Conservation (phyloP, 2,329 filamentous ascomycete species). For the Apiospora malaysiana region DNA sequence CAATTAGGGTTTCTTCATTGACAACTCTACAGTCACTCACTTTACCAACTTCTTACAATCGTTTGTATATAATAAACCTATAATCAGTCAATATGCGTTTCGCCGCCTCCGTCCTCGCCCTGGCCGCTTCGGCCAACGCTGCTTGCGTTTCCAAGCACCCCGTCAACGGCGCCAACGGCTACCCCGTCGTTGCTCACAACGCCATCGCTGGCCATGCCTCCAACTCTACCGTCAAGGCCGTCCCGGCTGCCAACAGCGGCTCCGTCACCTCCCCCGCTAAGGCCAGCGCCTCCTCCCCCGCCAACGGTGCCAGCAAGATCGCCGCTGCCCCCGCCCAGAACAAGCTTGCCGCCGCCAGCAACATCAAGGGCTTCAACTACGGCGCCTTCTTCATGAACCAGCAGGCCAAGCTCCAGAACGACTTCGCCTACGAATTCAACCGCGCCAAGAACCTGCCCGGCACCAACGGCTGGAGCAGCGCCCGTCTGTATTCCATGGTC, state of each 20-base stretch:
- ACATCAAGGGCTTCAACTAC: slow-evolving; percentile 42
- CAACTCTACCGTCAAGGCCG: slow-evolving; percentile 19
- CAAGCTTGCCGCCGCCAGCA: slow-evolving; percentile 31
- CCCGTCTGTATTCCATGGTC: slow-evolving; percentile 42
- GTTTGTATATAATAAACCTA: slow-evolving; percentile 23
- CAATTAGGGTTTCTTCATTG: slow-evolving; percentile 16
- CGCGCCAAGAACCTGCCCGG: slow-evolving; percentile 37
- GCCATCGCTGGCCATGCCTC: neutral
- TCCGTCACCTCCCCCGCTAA: slow-evolving; percentile 21
- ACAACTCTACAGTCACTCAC: slow-evolving; percentile 18
- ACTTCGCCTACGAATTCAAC: slow-evolving; percentile 42
- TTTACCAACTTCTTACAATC: neutral
- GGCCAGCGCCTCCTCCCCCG: slow-evolving; percentile 24
- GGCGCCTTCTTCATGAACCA: slow-evolving; percentile 42
- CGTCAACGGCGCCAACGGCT: slow-evolving; percentile 16
- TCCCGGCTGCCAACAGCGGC: slow-evolving; percentile 19
- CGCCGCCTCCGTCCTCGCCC: slow-evolving; percentile 32
- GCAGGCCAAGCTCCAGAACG: slow-evolving; percentile 37
- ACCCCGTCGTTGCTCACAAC: neutral
- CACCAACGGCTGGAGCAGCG: slow-evolving; percentile 39
- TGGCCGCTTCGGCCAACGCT: slow-evolving; percentile 33
- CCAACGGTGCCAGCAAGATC: slow-evolving; percentile 24
- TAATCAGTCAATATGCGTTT: slow-evolving; percentile 37
- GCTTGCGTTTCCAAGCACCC: slow-evolving; percentile 6
- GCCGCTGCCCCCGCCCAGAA: neutral